Evolutionary conservation across 2,329 filamentous ascomycete species (phyloP).

Genomic region (Fusarium sp.): DNA sequence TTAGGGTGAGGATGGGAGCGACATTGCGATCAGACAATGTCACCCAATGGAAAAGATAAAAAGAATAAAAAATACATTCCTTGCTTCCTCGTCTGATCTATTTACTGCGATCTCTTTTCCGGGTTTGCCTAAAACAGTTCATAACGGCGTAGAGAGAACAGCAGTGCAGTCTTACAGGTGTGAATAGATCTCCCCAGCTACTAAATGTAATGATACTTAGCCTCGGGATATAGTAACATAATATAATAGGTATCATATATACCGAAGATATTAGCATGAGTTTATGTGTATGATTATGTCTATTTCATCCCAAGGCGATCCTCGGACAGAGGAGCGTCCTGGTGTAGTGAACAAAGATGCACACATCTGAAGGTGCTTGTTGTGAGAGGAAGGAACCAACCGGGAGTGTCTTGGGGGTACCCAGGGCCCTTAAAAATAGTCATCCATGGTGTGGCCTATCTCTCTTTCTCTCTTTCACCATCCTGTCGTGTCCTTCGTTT

Average conservation of each 20-base stretch:
- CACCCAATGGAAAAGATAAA: neutral
- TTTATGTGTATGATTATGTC: neutral
- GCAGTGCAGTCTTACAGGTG: neutral
- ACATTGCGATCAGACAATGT: neutral
- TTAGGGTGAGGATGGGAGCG: neutral
- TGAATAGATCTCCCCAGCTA: neutral
- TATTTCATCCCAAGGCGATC: neutral
- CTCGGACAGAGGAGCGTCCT: neutral
- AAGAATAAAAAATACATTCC: neutral
- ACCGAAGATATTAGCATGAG: neutral
- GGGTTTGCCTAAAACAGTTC: neutral
- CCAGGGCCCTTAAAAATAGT: neutral
- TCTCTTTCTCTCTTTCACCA: neutral
- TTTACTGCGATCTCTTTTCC: neutral
- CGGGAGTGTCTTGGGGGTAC: neutral
- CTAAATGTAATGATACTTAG: neutral
- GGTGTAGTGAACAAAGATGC: neutral
- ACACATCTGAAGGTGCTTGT: neutral
- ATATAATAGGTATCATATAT: neutral
- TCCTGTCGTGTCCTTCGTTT: neutral
- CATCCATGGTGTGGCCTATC: rapidly evolving
- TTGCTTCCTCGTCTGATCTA: neutral
- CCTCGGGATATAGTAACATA: neutral
- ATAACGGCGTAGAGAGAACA: neutral
- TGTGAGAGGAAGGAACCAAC: neutral